Conservation (phyloP, 2,329 filamentous ascomycete species). For the Sarocladiaceae sp. region DNA sequence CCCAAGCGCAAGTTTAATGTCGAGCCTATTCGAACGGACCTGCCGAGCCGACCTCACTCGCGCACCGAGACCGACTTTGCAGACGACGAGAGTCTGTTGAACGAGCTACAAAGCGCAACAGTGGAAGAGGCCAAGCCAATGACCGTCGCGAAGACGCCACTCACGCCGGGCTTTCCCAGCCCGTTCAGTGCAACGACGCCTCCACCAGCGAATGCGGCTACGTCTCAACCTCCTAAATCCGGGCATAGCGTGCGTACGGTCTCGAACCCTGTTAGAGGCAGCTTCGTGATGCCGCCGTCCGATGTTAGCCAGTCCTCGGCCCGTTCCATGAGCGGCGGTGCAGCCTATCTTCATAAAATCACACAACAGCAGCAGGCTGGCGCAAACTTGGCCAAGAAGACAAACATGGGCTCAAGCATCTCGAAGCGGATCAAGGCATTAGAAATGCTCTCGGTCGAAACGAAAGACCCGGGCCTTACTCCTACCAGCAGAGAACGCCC, state of each 20-base stretch:
- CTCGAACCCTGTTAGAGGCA: constrained; percentile 39
- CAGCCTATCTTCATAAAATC: constrained; percentile 48
- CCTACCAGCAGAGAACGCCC: constrained; percentile 27
- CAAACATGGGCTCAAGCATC: constrained; percentile 82
- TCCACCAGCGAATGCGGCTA: background rate
- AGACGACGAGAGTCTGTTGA: constrained; percentile 77
- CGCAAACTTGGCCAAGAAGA: constrained; percentile 57
- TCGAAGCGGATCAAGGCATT: constrained; percentile 92
- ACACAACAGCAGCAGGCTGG: constrained; percentile 37
- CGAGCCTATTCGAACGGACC: constrained; percentile 51
- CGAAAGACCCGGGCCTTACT: constrained; percentile 20
- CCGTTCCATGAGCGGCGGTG: constrained; percentile 48
- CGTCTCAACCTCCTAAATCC: background rate
- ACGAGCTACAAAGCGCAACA: constrained; percentile 76
- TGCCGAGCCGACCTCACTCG: constrained; percentile 21
- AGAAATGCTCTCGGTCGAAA: constrained; percentile 61
- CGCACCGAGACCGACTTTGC: constrained; percentile 40
- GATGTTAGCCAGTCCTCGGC: constrained; percentile 40
- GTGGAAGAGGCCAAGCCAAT: constrained; percentile 79
- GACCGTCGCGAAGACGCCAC: constrained; percentile 75
- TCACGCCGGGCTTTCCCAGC: constrained; percentile 54
- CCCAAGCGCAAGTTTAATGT: constrained; percentile 29
- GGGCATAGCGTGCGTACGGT: constrained; percentile 37
- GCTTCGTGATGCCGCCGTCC: constrained; percentile 33
- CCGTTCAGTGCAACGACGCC: constrained; percentile 10